A percentile compares a stretch with the other conserved stretches of the same genome.
Conservation (phyloP, 176 grass and related monocot genomes). For the Raddia guianensis region DNA sequence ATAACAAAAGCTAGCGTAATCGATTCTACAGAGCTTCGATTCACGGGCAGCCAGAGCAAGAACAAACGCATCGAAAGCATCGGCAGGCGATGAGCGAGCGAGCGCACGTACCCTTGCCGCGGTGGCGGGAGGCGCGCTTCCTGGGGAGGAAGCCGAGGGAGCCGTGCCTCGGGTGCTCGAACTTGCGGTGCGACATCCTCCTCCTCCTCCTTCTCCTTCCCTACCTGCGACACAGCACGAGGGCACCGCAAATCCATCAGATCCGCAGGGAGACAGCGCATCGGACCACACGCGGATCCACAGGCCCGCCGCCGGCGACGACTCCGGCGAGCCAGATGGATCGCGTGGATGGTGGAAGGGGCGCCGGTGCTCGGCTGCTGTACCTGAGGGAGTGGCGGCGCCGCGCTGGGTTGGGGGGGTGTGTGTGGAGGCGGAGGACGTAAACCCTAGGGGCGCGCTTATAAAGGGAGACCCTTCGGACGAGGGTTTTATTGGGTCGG, state of each 20-base stretch:
- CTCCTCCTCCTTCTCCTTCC: conserved; percentile 42
- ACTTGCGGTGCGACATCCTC: conserved; percentile 95
- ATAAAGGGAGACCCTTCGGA: not conserved
- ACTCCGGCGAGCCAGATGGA: not conserved
- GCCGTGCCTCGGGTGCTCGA: conserved; percentile 97
- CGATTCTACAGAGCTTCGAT: not conserved
- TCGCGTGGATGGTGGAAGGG: not conserved
- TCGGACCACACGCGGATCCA: no score
- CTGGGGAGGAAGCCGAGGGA: conserved; percentile 94
- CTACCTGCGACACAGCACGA: conserved; percentile 30
- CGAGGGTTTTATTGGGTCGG: conserved; percentile 36
- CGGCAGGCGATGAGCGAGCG: not conserved
- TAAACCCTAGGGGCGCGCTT: conserved; percentile 48
- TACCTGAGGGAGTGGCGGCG: conserved; percentile 34
- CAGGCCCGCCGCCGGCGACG: not conserved
- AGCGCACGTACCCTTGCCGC: conserved; percentile 73
- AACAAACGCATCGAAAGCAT: not conserved
- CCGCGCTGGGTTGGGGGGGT: not conserved
- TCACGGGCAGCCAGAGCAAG: not conserved
- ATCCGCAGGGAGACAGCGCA: not conserved
- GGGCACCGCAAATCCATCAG: conserved; percentile 20
- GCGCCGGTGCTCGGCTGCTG: not conserved
- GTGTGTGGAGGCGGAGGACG: conserved; percentile 22
- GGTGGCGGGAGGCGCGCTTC: conserved; percentile 82
- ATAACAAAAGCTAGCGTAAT: no score